Conservation (phyloP, 805 yeast genomes). For the Sugiyamaella lignohabitans region DNA sequence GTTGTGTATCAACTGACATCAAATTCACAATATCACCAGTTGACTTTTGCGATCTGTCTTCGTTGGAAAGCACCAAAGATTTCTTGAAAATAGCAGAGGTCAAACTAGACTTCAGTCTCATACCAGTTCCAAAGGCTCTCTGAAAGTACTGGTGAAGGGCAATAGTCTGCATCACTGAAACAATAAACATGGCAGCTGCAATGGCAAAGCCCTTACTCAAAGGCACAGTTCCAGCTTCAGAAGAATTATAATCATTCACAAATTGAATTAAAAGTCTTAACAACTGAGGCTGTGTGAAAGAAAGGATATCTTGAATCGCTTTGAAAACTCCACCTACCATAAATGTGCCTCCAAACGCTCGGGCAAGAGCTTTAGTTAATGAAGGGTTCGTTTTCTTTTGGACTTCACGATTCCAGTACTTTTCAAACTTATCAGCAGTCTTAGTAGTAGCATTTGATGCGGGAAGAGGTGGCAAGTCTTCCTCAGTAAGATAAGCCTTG, state of each 20-base stretch:
- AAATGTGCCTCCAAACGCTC: conserved; percentile 71
- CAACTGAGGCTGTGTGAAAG: conserved; percentile 84
- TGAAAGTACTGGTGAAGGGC: conserved; percentile 62
- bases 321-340: conserved; percentile 67
- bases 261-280: conserved; percentile 58
- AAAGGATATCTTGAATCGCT: conserved; percentile 65
- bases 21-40: conserved; percentile 78
- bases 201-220: conserved; percentile 55
- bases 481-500: conserved; percentile 40
- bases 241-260: conserved; percentile 41
- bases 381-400: conserved; percentile 37
- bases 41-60: conserved; percentile 50
- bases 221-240: conserved; percentile 26
- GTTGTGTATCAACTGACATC: conserved; percentile 65
- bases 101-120: conserved; percentile 56
- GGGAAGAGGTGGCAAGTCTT: conserved; percentile 80
- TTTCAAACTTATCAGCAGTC: conserved; percentile 41
- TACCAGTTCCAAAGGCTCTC: conserved; percentile 47
- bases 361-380: conserved; percentile 51
- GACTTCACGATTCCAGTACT: conserved; percentile 56
- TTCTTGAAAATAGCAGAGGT: conserved; percentile 64
- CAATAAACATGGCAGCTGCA: conserved; percentile 55
- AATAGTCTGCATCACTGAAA: conserved; percentile 54
- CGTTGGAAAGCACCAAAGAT: conserved; percentile 50
- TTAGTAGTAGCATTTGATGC: conserved; percentile 54